Evolutionary conservation across 177 flowering plant genomes (phyloP), one percentile per base, ranked within the genome.

Genomic region (Vitis hybrid): DNA sequence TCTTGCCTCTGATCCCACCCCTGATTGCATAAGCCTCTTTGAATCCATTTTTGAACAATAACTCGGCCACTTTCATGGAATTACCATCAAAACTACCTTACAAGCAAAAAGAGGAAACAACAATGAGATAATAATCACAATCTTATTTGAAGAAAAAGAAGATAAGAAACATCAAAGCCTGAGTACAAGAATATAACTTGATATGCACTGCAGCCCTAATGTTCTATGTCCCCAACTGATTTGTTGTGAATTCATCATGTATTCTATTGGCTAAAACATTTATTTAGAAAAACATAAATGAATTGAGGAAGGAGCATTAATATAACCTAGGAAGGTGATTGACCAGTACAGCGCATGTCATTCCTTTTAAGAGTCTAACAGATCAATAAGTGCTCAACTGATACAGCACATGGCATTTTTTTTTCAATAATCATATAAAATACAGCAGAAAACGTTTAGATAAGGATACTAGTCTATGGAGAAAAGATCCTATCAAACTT

Each of bases 51-150:
- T 91, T 88, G 79, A 81, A 75, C 74, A 94, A 80, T 64, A 92
- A 71, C 77, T 90, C 91, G 8, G 99, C 97, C 71, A 79, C 99
- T 81, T 79, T 82, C 79, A 90, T 58, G 69, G 99, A 92, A 78
- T 85, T 84, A 66, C 92, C 99, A 86, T 91, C 99, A 82, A 91
- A 89, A 87, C 99, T 94, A 90, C 94, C 94, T 88, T 91, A 74
- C 90, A 88, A 86, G 74, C 74, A 75, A 76, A 70, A 72, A 65
- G 61, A 59, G 15, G 49, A 46, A 62, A 67, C 56, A 79, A 70
- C 60, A 40, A 70, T 24, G 52, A 79, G 75, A 70, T 66, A 59
- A 72, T 32, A 54, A 51, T 71, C 35, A 63, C 52, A 30, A 15
- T 30, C 5, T 52, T 52, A 13, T 8, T 15, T 52, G 62, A 7